A percentile compares a stretch with the other conserved stretches of the same genome.
Evolutionary conservation across 2,329 filamentous ascomycete species (phyloP).

Genomic region (Colletotrichum limetticola): DNA sequence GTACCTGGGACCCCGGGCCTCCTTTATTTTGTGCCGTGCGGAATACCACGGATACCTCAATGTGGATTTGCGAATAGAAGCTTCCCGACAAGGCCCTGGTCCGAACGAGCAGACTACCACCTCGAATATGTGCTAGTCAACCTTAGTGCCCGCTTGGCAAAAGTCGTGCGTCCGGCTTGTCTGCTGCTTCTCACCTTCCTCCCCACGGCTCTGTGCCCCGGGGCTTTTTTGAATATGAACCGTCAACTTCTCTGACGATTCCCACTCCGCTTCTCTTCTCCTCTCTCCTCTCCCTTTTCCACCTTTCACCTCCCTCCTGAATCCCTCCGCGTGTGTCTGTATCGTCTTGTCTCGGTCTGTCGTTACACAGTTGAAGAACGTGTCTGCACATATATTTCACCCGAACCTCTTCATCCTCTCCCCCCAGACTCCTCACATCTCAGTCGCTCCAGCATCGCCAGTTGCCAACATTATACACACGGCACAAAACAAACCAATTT

Average conservation of each 20-base stretch:
- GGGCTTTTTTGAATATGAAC: conserved; percentile 34
- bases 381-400: conserved; percentile 21
- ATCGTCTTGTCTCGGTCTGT: conserved; percentile 1
- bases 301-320: conserved; percentile 7
- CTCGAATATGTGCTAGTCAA: conserved; percentile 3
- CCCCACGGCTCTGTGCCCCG: not conserved
- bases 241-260: conserved; percentile 22
- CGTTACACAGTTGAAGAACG: conserved; percentile 22
- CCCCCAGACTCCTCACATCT: not conserved
- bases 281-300: not conserved
- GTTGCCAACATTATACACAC: not conserved
- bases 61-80: not conserved
- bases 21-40: conserved; percentile 29
- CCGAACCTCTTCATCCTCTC: not conserved
- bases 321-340: conserved; percentile 1
- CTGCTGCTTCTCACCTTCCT: conserved; percentile 8
- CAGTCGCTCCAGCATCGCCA: not conserved
- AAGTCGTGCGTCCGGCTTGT: not conserved
- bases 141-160: conserved; percentile 17
- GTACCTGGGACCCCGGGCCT: conserved; percentile 29
- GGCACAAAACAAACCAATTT: not conserved
- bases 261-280: conserved; percentile 2
- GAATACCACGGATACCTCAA: not conserved
- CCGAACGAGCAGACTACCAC: conserved; percentile 4
- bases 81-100: conserved; percentile 13